A percentile compares a stretch with the other conserved stretches of the same genome.
phyloP scores from a whole-genome alignment of 1,284 basidiomycete genomes.

The Cryptococcus wingfieldii region DNA sequence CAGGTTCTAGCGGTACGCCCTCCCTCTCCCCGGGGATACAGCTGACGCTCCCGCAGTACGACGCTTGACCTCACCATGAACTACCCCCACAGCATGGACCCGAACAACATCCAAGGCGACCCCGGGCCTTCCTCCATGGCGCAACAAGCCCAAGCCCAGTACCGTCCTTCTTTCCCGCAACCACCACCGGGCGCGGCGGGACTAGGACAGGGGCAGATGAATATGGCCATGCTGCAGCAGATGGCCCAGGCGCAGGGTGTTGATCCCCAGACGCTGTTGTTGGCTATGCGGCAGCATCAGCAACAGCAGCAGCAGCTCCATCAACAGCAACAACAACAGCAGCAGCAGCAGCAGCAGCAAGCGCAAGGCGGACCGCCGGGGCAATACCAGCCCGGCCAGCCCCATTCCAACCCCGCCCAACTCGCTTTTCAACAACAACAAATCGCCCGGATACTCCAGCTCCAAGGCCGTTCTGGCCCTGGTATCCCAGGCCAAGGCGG shows the following conservation, averaged over 20 bases:
- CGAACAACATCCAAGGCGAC: constrained; percentile 20
- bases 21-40: not conserved
- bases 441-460: not conserved
- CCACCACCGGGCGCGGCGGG: constrained; percentile 2
- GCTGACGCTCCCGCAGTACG: too few species aligned
- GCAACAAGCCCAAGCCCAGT: constrained; percentile 17
- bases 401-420: constrained; percentile 15
- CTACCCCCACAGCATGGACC: constrained; percentile 19
- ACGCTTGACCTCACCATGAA: not conserved
- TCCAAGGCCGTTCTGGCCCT: too few species aligned
- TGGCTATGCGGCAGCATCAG: constrained; percentile 16
- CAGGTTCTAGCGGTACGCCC: not conserved
- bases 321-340: constrained; percentile 21
- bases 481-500: too few species aligned
- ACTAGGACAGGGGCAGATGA: constrained; percentile 31
- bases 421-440: constrained; percentile 17
- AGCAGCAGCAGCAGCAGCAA: constrained; percentile 19
- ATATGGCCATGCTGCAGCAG: constrained; percentile 22
- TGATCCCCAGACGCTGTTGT: constrained; percentile 16
- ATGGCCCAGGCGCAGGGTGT: constrained; percentile 6
- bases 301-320: constrained; percentile 23
- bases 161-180: constrained; percentile 12
- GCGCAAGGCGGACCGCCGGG: constrained; percentile 29
- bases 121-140: constrained; percentile 32
- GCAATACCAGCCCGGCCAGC: constrained; percentile 8